A percentile compares a stretch with the other conserved stretches of the same genome.
Conservation (phyloP, 352 stramenopile genomes). For the Nothophytophthora sp. region DNA sequence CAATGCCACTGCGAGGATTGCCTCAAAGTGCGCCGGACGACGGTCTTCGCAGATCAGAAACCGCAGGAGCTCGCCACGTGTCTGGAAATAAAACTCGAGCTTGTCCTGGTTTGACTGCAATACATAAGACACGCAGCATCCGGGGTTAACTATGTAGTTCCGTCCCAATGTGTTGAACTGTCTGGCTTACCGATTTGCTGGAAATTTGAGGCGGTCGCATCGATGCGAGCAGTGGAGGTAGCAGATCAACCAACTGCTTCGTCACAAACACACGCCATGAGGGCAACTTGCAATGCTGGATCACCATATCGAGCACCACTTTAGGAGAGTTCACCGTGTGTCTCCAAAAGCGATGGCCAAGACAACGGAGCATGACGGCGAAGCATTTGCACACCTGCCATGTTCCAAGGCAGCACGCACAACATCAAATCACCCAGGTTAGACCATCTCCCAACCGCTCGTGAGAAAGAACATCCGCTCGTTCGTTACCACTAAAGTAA, state of each 20-base stretch:
- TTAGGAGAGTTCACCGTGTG: conserved; percentile 72
- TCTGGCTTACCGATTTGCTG: conserved; percentile 27
- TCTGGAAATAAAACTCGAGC: conserved; percentile 61
- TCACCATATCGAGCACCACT: conserved; percentile 65
- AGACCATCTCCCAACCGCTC: too few species aligned
- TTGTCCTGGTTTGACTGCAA: conserved; percentile 48
- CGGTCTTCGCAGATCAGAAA: conserved; percentile 60
- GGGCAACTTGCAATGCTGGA: conserved; percentile 62
- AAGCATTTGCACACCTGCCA: conserved; percentile 84
- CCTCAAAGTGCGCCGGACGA: conserved; percentile 49
- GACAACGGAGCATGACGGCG: conserved; percentile 62
- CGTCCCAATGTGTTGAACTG: not conserved
- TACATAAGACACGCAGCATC: too few species aligned
- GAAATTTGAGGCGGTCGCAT: conserved; percentile 68
- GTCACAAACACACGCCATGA: conserved; percentile 79
- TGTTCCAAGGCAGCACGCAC: not conserved
- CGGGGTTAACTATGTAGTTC: conserved; percentile 4
- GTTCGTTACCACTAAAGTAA: conserved; percentile 87
- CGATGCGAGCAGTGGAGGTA: conserved; percentile 63
- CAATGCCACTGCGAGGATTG: conserved; percentile 45
- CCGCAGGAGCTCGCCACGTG: conserved; percentile 47
- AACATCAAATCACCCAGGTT: too few species aligned
- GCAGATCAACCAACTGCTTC: conserved; percentile 79
- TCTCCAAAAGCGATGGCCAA: conserved; percentile 85
- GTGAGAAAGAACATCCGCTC: too few species aligned